Percentiles rank a stretch among this genome's conserved stretches.
These are phyloP conservation scores for Daldinia bambusicola DNA, from an alignment of 495 filamentous ascomycete genomes.

Conservation along the genomic window DNA sequence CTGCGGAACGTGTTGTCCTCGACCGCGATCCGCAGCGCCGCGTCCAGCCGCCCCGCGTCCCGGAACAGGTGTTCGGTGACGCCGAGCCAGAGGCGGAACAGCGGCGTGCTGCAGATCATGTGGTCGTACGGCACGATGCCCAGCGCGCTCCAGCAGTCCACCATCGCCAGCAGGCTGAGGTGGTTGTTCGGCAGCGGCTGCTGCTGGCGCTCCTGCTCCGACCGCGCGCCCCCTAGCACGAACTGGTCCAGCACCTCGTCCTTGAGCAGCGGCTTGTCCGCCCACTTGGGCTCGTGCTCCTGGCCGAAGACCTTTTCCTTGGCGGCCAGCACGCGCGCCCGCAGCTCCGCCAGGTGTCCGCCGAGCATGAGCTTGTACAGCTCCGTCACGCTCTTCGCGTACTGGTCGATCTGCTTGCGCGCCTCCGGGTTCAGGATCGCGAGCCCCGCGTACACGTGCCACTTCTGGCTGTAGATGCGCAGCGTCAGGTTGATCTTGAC, in stretches of 20 bases:
- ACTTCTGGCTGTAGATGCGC: conserved; percentile 97
- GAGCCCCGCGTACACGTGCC: conserved; percentile 98
- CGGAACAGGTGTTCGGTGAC: conserved; percentile 98
- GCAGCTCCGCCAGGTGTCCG: conserved; percentile 82
- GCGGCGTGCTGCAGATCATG: conserved; percentile 98
- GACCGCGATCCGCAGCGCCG: conserved; percentile 84
- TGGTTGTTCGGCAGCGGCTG: conserved; percentile 84
- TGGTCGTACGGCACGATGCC: conserved; percentile 97
- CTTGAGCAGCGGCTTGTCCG: conserved; percentile 73
- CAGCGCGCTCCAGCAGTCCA: conserved; percentile 95
- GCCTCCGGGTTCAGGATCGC: conserved; percentile 96
- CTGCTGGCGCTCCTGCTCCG: conserved; percentile 52
- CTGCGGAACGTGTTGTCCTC: conserved; percentile 87
- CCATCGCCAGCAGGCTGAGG: conserved; percentile 93
- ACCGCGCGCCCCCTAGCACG: conserved; percentile 69
- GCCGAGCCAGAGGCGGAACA: conserved; percentile 97
- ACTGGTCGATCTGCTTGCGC: conserved; percentile 90
- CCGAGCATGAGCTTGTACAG: conserved; percentile 96
- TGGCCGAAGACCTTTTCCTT: conserved; percentile 80
- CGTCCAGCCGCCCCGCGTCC: conserved; percentile 82
- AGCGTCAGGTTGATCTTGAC: conserved; percentile 98
- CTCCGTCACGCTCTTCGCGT: conserved; percentile 90
- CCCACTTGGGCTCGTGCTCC: conserved; percentile 58
- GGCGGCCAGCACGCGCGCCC: conserved; percentile 78
- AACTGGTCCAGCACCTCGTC: conserved; percentile 90